phyloP scores from a whole-genome alignment of 2,329 filamentous ascomycete genomes.

The Epichloe glyceriae region DNA sequence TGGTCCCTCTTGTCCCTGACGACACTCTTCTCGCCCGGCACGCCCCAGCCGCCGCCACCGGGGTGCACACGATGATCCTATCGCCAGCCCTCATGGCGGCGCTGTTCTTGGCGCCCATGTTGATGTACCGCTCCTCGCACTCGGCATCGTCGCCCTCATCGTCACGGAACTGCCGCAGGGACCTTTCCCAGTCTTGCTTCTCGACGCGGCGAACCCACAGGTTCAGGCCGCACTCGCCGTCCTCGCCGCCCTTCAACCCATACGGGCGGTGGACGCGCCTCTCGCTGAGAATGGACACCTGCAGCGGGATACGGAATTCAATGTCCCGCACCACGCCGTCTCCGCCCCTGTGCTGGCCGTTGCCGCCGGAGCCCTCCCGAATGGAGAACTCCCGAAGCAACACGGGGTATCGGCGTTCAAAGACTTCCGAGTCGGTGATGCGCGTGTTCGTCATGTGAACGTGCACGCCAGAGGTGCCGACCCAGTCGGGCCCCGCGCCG shows the following conservation, averaged over 20 bases:
- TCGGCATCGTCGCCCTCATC: constrained; percentile 23
- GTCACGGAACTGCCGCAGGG: constrained; percentile 25
- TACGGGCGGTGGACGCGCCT: constrained; percentile 57
- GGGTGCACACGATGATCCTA: constrained; percentile 63
- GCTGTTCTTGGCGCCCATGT: constrained; percentile 68
- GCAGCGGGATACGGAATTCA: constrained; percentile 64
- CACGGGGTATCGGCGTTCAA: constrained; percentile 50
- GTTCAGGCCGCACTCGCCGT: constrained; percentile 69
- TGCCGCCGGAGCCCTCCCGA: constrained; percentile 47
- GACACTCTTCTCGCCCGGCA: constrained; percentile 42
- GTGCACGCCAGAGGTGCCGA: constrained; percentile 30
- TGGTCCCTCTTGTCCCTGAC: constrained; percentile 40
- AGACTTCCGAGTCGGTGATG: constrained; percentile 44
- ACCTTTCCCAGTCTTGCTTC: constrained; percentile 38
- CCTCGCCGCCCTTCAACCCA: constrained; percentile 65
- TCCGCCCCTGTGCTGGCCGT: constrained; percentile 54
- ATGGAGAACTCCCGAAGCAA: constrained; percentile 58
- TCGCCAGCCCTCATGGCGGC: constrained; percentile 66
- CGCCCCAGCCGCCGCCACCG: constrained; percentile 72
- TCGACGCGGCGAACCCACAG: constrained; percentile 70
- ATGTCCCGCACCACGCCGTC: constrained; percentile 68
- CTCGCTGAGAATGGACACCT: constrained; percentile 67
- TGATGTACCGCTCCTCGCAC: constrained; percentile 51
- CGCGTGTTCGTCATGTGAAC: constrained; percentile 64
- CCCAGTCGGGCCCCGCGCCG: constrained; percentile 50